Base-by-base conservation (phyloP, 352 stramenopile genomes). In the Phytophthora niederhauseri region DNA sequence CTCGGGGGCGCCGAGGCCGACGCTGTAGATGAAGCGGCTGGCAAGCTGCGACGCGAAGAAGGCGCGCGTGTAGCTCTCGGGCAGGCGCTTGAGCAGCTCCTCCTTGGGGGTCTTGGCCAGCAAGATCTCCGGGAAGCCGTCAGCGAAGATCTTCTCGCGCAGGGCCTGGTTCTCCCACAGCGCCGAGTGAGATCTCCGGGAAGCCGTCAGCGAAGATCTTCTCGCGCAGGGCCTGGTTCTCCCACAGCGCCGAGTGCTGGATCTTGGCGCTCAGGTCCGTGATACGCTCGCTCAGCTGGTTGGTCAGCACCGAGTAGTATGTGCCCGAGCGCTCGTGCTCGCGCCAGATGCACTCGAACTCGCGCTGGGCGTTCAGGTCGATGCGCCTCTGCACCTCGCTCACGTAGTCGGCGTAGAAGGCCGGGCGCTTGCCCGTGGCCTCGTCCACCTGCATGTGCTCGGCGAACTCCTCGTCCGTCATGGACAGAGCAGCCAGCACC, bases 271-370 rank as follows among this genome's bases (percentile, higher is more conserved):
- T 94, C 68, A 95, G 63, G 43, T 93, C 80, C 63, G 84, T 93
- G 71, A 95, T 94, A 22, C 84, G 84, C 64, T 93, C 85, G 58
- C 84, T 93, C 6, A 95, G 68, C 53, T 90, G 73, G 78, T 94
- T 92, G 41, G 74, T 90, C 36, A 94, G 76, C 64, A 91, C 72
- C 36, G 82, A 90, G 67, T 87, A 93, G 73, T 90, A 89, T 63
- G 77, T 89, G 17, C 72, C 75, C 53, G 84, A 82, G 46, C 74
- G 77, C 70, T 93, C 78, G 73, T 95, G 85, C 57, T 93, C 82
- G 22, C 73, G 73, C 87, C 87, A 95, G 66, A 95, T 88, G 76
- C 87, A 95, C 70, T 95, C 87, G 43, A 94, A 95, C 70, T 95
- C 87, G 19, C 74, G 82, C 61, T 82, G 75, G 1, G 87, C 87